phyloP scores from a whole-genome alignment of 768 basidiomycete genomes.

The Leccinum subtestaceum region DNA sequence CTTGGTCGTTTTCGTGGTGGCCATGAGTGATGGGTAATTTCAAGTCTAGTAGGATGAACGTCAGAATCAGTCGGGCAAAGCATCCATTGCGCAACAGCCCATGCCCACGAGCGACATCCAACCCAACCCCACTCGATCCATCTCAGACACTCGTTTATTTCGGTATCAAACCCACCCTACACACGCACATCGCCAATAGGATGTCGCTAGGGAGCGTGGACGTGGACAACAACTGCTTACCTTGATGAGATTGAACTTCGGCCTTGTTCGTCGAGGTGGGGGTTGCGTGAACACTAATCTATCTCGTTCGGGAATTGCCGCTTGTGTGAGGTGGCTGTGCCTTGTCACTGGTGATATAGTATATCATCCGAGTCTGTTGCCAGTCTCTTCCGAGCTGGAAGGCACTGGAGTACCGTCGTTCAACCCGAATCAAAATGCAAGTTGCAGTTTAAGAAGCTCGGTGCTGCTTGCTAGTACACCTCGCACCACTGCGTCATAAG shows the following conservation, averaged over 20 bases:
- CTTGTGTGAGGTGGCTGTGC: conserved; percentile 22
- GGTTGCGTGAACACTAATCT: neutral
- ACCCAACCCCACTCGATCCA: conserved; percentile 20
- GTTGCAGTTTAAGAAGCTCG: neutral
- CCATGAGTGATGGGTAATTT: conserved; percentile 43
- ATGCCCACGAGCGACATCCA: conserved; percentile 17
- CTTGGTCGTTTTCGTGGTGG: conserved; percentile 67
- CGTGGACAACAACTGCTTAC: conserved; percentile 12
- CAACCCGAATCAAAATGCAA: neutral
- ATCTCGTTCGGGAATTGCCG: conserved; percentile 26
- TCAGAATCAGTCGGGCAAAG: neutral
- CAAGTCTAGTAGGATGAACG: conserved; percentile 16
- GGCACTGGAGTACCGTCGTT: no score
- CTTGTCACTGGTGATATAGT: neutral
- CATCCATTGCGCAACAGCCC: neutral
- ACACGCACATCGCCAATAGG: neutral
- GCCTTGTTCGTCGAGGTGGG: conserved; percentile 26
- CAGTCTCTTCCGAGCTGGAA: no score
- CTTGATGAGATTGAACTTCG: conserved; percentile 24
- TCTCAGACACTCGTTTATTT: conserved; percentile 1
- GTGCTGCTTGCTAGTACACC: no score
- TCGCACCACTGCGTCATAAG: neutral
- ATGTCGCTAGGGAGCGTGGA: neutral
- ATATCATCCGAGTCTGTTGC: no score
- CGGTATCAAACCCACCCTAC: neutral